phyloP scores from a whole-genome alignment of 768 basidiomycete species.

The Pleurotus cornucopiae region DNA sequence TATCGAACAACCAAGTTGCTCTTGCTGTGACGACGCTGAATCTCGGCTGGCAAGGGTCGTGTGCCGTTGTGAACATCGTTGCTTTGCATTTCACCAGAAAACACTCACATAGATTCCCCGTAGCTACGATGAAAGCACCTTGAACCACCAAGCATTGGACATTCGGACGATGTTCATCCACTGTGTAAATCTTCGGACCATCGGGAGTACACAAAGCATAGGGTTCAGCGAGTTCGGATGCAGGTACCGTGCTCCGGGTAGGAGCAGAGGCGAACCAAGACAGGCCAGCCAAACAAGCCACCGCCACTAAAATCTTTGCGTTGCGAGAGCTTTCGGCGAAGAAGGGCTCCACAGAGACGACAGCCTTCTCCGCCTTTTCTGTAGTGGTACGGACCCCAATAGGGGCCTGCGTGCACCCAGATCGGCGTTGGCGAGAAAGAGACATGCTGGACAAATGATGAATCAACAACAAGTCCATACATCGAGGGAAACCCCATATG shows the following conservation, averaged over 20 bases:
- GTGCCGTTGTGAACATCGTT: neutral
- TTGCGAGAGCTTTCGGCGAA: neutral
- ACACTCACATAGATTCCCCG: constrained; percentile 52
- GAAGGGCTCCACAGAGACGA: neutral
- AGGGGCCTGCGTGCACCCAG: neutral
- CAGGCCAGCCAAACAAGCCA: constrained; percentile 11
- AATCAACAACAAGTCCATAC: too few relatives aligned
- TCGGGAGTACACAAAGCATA: constrained; percentile 65
- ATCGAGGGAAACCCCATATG: too few relatives aligned
- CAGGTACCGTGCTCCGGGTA: neutral
- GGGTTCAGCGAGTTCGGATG: constrained; percentile 4
- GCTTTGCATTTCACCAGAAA: constrained; percentile 2
- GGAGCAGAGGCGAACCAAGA: constrained; percentile 9
- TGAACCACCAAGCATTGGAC: constrained; percentile 65
- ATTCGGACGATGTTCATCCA: constrained; percentile 47
- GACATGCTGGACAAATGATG: neutral
- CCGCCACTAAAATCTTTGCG: neutral
- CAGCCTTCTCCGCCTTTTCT: neutral
- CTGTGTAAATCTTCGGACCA: constrained; percentile 56
- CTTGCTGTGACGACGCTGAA: constrained; percentile 34
- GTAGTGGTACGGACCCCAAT: neutral
- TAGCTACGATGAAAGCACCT: constrained; percentile 44
- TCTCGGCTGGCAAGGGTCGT: constrained; percentile 28
- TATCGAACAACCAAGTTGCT: constrained; percentile 36
- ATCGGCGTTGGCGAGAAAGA: neutral